A percentile compares a stretch with the other conserved stretches of the same genome.
These are phyloP conservation scores for Cadophora luteo-olivacea DNA, from an alignment of 2,329 filamentous ascomycete species.

Conservation along the genomic window DNA sequence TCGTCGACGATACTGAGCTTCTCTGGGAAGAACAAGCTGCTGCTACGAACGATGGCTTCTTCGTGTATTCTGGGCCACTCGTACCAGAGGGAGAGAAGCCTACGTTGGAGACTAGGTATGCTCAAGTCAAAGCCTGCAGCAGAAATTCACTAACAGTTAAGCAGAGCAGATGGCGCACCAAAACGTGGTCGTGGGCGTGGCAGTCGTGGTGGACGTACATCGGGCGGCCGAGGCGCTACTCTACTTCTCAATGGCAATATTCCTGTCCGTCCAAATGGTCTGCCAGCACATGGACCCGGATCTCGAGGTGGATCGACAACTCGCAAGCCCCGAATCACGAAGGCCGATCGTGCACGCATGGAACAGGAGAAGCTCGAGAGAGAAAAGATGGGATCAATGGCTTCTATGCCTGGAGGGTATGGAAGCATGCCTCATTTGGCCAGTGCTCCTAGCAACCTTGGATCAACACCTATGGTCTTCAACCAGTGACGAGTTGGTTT, in stretches of 20 bases:
- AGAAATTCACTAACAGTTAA: conserved; percentile 45
- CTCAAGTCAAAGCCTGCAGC: conserved; percentile 18
- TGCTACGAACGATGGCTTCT: conserved; percentile 94
- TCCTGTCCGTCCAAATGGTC: conserved; percentile 49
- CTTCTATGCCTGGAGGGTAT: conserved; percentile 40
- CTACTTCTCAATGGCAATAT: conserved; percentile 40
- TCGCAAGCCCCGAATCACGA: conserved; percentile 84
- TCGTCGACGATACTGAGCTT: conserved; percentile 92
- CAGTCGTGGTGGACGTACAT: conserved; percentile 61
- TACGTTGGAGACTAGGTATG: conserved; percentile 56
- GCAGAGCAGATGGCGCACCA: conserved; percentile 74
- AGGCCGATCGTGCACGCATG: conserved; percentile 81
- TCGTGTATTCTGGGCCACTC: conserved; percentile 93
- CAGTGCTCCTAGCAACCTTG: conserved; percentile 38
- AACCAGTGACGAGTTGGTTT: conserved; percentile 35
- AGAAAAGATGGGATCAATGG: conserved; percentile 53
- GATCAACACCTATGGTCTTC: conserved; percentile 45
- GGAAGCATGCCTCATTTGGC: conserved; percentile 39
- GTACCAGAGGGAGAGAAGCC: conserved; percentile 86
- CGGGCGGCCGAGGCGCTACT: conserved; percentile 53
- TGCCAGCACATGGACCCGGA: conserved; percentile 60
- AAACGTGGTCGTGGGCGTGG: conserved; percentile 61
- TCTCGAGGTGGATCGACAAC: conserved; percentile 77
- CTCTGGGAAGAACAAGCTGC: conserved; percentile 96
- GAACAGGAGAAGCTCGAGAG: conserved; percentile 82